Base-by-base conservation (phyloP, 2,329 filamentous ascomycete genomes). In the Reticulascus tulasneorum region DNA sequence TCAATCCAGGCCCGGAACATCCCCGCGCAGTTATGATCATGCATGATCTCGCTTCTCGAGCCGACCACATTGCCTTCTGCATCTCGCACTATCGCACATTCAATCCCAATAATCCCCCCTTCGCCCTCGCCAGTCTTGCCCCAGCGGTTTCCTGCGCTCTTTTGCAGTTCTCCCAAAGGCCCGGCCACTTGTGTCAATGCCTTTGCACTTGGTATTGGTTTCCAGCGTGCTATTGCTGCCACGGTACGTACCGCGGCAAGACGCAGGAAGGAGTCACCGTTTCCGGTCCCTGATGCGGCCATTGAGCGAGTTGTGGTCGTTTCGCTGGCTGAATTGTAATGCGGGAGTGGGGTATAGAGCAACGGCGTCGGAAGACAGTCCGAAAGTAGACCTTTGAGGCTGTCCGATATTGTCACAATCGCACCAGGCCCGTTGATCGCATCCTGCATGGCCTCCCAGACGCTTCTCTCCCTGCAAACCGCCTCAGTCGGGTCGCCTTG, bases 181-280 rank as follows among this genome's bases (percentile, higher is more conserved):
- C 89, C 90, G 1, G 81, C 73, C 9, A 95, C 72, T 15, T 75
- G 73, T 0, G 66, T 67, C 8, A 91, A 56, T 0, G 87, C 83
- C 2, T 66, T 54, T 2, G 73, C 59, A 0, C 84, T 67, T 0
- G 79, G 56, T 12, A 64, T 44, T 1, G 47, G 62, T 36, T 54
- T 66, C 60, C 85, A 93, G 10, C 83, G 74, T 13, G 82, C 80
- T 47, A 90, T 82, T 1, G 86, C 79, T 2, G 78, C 83, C 0
- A 82, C 79, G 1, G 85, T 90, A 21, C 85, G 77, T 1, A 75
- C 77, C 2, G 88, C 88, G 11, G 71, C 75, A 3, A 79, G 66
- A 5, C 87, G 79, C 12, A 94, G 69, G 56, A 94, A 95, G 0
- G 85, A 87, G 60, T 95, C 89, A 1, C 90, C 89, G 49, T 95